Conservation (phyloP, 169 alveolate species). For the Miamiensis avidus region DNA sequence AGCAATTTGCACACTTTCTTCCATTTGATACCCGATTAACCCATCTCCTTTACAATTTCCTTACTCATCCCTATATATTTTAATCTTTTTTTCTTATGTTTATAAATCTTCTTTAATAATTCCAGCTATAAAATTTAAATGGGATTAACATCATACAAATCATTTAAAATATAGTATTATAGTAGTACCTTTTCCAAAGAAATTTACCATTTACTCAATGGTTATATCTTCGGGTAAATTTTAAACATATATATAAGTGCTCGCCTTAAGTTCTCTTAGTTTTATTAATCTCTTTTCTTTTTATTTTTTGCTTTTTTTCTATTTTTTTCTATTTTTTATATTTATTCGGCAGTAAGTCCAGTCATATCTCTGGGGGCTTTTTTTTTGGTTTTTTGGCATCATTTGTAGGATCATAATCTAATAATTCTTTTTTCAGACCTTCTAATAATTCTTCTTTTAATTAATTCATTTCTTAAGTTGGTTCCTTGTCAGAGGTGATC, state of each 20-base stretch:
- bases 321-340: constrained; percentile 42
- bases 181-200: constrained; percentile 39
- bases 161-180: no score
- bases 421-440: background rate
- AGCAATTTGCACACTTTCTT: constrained; percentile 79
- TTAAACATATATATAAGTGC: constrained; percentile 77
- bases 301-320: constrained; percentile 55
- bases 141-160: no score
- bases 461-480: constrained; percentile 7
- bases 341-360: constrained; percentile 35
- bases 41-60: constrained; percentile 84
- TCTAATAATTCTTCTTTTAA: background rate
- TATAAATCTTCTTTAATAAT: constrained; percentile 79
- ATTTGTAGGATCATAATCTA: background rate
- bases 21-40: constrained; percentile 72
- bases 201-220: constrained; percentile 60
- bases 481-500: background rate
- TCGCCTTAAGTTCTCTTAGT: constrained; percentile 62
- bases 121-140: constrained; percentile 64
- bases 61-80: constrained; percentile 65
- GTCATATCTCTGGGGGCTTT: background rate
- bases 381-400: background rate
- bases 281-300: constrained; percentile 56
- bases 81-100: constrained; percentile 65
- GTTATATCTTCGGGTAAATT: constrained; percentile 83